Percentiles rank a stretch among this genome's conserved stretches.
phyloP scores from a whole-genome alignment of 331 rosid species.

The Dryas integrifolia region DNA sequence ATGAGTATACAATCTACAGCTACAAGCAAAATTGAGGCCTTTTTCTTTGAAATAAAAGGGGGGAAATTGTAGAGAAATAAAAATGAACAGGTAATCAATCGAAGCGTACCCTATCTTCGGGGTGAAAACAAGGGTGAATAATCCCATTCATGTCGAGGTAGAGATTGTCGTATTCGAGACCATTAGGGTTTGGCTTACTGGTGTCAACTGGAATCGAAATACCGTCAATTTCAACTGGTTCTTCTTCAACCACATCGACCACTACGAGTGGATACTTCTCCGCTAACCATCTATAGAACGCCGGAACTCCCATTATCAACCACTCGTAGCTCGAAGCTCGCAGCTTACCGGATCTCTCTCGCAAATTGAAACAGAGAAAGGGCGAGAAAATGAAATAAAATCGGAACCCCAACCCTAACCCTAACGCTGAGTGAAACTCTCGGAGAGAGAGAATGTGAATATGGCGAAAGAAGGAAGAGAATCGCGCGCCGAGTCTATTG shows the following conservation, averaged over 20 bases:
- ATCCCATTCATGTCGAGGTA: constrained; percentile 96
- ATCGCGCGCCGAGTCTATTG: background rate
- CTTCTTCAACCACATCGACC: constrained; percentile 82
- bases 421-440: constrained; percentile 5
- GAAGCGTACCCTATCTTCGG: constrained; percentile 79
- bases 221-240: constrained; percentile 74
- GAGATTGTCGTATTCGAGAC: constrained; percentile 84
- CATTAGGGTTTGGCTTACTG: constrained; percentile 77
- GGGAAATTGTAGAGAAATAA: background rate
- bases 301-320: constrained; percentile 87
- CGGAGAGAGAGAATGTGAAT: background rate
- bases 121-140: constrained; percentile 97
- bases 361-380: constrained; percentile 12
- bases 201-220: constrained; percentile 76
- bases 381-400: constrained; percentile 11
- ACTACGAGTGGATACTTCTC: constrained; percentile 89
- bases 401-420: constrained; percentile 18
- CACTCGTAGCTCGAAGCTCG: background rate
- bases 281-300: constrained; percentile 93
- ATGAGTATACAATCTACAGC: background rate
- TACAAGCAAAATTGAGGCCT: background rate
- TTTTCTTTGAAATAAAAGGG: no score
- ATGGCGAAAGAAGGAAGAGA: background rate
- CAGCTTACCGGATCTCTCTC: constrained; percentile 3
- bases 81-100: background rate